phyloP scores from a whole-genome alignment of 805 yeast species.

The Schwanniomyces sp. region DNA sequence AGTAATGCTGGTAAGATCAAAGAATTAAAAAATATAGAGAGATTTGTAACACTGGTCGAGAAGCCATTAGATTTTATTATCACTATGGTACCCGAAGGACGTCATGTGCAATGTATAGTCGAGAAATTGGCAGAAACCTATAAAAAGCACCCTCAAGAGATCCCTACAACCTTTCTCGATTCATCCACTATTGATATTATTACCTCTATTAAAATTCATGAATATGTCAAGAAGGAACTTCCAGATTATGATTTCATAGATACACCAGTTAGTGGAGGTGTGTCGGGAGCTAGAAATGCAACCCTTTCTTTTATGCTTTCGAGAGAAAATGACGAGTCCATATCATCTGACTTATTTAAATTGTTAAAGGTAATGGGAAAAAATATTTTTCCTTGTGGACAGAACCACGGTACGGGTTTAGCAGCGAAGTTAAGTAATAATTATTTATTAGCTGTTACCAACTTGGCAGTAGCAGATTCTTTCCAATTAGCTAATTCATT shows the following conservation, averaged over 20 bases:
- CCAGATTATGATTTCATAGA: constrained; percentile 47
- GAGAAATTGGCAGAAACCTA: constrained; percentile 35
- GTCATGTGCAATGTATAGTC: constrained; percentile 44
- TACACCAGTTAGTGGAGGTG: constrained; percentile 59
- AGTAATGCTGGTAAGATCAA: background rate
- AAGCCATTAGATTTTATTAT: constrained; percentile 40
- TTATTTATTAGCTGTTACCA: constrained; percentile 52
- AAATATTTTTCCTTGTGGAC: constrained; percentile 38
- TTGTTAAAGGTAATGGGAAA: constrained; percentile 45
- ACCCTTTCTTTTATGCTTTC: constrained; percentile 56
- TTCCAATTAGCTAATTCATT: constrained; percentile 52
- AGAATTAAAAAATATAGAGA: constrained; percentile 17
- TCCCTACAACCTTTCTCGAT: constrained; percentile 35
- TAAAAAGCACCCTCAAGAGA: constrained; percentile 11
- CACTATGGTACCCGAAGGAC: constrained; percentile 58
- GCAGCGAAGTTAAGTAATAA: constrained; percentile 57
- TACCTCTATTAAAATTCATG: constrained; percentile 43
- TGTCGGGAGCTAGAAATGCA: constrained; percentile 52
- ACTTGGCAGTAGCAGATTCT: constrained; percentile 53
- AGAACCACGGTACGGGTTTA: constrained; percentile 48
- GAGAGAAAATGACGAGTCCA: constrained; percentile 22
- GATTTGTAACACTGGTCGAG: constrained; percentile 29
- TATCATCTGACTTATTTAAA: constrained; percentile 28
- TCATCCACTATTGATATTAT: constrained; percentile 53
- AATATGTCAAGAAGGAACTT: constrained; percentile 27